phyloP scores from a whole-genome alignment of 108 stramenopile genomes.

The Phaeodactylum tricornutum region DNA sequence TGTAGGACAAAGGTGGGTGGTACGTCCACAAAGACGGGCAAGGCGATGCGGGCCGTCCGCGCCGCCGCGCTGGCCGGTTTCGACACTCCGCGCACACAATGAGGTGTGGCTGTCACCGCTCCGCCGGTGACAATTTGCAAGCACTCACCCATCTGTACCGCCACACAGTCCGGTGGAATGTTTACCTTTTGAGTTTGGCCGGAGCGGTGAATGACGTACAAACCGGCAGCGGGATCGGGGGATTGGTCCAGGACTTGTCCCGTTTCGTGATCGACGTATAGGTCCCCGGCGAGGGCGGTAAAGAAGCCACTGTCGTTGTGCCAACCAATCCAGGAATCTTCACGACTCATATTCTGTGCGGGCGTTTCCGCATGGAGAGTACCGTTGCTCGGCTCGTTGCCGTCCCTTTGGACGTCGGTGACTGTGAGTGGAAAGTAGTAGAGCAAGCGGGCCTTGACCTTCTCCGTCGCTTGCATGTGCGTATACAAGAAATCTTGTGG shows the following conservation, averaged over 20 bases:
- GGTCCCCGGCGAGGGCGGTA: constrained; percentile 82
- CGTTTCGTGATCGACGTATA: constrained; percentile 66
- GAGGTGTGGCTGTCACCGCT: constrained; percentile 80
- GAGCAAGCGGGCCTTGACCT: constrained; percentile 83
- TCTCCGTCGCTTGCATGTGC: constrained; percentile 64
- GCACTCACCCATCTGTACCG: constrained; percentile 90
- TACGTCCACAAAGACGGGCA: constrained; percentile 84
- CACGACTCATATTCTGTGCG: constrained; percentile 14
- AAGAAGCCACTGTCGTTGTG: constrained; percentile 90
- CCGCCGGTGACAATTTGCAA: constrained; percentile 86
- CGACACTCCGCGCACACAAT: constrained; percentile 72
- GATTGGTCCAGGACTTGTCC: constrained; percentile 31
- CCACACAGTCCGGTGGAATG: constrained; percentile 85
- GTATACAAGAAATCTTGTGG: constrained; percentile 22
- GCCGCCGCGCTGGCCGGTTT: constrained; percentile 7
- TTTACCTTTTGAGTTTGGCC: constrained; percentile 40
- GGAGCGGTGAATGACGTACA: constrained; percentile 66
- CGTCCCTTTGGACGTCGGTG: constrained; percentile 2
- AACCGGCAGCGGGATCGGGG: constrained; percentile 66
- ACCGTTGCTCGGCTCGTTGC: neutral
- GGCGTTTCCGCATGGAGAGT: too few relatives aligned
- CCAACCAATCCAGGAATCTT: constrained; percentile 90
- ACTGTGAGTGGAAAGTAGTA: constrained; percentile 80
- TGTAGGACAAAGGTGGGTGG: constrained; percentile 57
- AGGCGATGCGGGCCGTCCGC: constrained; percentile 43